Evolutionary conservation across 2,329 filamentous ascomycete genomes (phyloP), one percentile per base, ranked within the genome.

Genomic region (Teratosphaeriaceae sp.): DNA sequence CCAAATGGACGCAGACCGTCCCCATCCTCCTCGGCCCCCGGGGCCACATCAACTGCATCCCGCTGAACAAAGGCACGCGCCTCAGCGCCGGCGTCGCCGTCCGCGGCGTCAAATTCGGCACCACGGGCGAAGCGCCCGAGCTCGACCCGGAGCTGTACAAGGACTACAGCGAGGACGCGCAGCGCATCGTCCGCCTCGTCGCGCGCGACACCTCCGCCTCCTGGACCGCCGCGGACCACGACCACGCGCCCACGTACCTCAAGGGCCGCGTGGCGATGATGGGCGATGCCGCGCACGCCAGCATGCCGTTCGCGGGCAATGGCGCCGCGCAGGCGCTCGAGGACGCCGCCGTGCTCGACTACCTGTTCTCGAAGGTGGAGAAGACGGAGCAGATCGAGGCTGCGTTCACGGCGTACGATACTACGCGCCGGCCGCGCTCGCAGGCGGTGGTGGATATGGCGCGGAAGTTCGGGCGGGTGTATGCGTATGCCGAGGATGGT

Each of bases 271-370:
- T 65, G 11, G 52, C 52, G 20, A 58, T 68, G 37, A 57, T 64
- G 35, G 66, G 66, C 12, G 65, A 68, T 38, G 63, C 65, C 18
- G 65, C 65, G 3, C 66, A 68, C 42, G 60, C 64, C 7, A 59
- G 53, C 13, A 59, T 64, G 34, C 64, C 64, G 1, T 65, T 59
- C 36, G 63, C 63, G 3, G 64, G 61, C 2, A 54, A 65, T 6
- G 65, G 65, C 5, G 63, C 60, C 0, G 59, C 60, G 2, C 61
- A 65, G 53, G 60, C 63, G 1, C 56, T 69, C 16, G 66, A 69
- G 44, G 64, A 67, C 39, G 58, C 57, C 1, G 54, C 61, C 0
- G 57, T 66, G 6, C 53, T 66, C 5, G 54, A 57, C 9, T 48
- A 55, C 12, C 52, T 67, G 2, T 55, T 66, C 33, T 51, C 47